Conservation (phyloP, 371 early-diverging fungal genomes). For the Mucor irregularis region DNA sequence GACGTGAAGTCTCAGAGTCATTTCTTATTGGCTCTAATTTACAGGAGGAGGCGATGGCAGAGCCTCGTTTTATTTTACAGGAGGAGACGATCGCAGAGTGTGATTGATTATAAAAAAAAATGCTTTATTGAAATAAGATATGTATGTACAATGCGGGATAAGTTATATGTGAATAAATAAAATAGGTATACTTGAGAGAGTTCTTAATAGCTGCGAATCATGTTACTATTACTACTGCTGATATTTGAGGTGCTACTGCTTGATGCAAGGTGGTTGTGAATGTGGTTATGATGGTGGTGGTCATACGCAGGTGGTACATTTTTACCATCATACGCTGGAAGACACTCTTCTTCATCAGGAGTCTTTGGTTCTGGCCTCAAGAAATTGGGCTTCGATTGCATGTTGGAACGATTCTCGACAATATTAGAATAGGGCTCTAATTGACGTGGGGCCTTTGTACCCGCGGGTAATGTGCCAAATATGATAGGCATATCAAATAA, state of each 20-base stretch:
- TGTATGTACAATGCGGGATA: neutral
- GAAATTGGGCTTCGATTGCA: slow-evolving; percentile 16
- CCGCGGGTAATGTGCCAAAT: slow-evolving; percentile 25
- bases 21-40: no score
- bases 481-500: slow-evolving; percentile 22
- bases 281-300: no score
- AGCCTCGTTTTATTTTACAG: no score
- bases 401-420: slow-evolving; percentile 7
- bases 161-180: no score
- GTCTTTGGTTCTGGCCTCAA: slow-evolving; percentile 6
- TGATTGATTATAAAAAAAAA: neutral
- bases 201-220: no score
- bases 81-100: no score
- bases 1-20: neutral
- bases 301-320: slow-evolving; percentile 18
- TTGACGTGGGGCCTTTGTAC: slow-evolving; percentile 25
- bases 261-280: no score
- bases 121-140: neutral
- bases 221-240: neutral
- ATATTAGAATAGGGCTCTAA: slow-evolving; percentile 17
- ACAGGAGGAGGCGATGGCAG: no score
- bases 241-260: no score
- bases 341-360: slow-evolving; percentile 15
- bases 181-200: neutral
- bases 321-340: slow-evolving; percentile 25